Conservation (phyloP, 306 rosid species). For the Fragaria nilgerrensis region DNA sequence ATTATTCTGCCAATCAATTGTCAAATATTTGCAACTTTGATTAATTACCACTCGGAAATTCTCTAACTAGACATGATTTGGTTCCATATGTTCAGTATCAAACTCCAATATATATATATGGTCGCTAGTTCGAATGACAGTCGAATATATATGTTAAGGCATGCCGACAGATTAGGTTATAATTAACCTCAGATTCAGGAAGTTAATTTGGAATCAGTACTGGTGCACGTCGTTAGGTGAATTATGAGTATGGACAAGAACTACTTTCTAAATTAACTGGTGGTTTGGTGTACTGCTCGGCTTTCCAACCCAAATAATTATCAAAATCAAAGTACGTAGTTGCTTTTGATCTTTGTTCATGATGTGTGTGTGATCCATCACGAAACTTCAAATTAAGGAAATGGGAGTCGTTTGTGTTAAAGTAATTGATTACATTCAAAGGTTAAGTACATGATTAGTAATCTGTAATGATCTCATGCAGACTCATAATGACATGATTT, state of each 20-base stretch:
- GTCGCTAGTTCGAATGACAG: too few relatives aligned
- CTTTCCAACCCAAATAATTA: not conserved
- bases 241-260: not conserved
- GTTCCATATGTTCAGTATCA: too few relatives aligned
- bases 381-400: not conserved
- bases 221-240: not conserved
- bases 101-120: too few relatives aligned
- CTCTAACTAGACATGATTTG: too few relatives aligned
- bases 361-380: not conserved
- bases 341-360: not conserved
- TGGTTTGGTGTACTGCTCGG: not conserved
- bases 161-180: not conserved
- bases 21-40: too few relatives aligned
- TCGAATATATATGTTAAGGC: too few relatives aligned
- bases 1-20: too few relatives aligned
- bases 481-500: not conserved
- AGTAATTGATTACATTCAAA: not conserved
- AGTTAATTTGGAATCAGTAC: not conserved
- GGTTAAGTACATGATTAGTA: not conserved
- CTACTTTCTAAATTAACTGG: not conserved
- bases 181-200: not conserved
- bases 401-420: not conserved
- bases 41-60: too few relatives aligned
- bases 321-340: not conserved
- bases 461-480: not conserved